Evolutionary conservation across 2,329 filamentous ascomycete species (phyloP), one percentile per base, ranked within the genome.

Genomic region (Trichoderma lentiforme): DNA sequence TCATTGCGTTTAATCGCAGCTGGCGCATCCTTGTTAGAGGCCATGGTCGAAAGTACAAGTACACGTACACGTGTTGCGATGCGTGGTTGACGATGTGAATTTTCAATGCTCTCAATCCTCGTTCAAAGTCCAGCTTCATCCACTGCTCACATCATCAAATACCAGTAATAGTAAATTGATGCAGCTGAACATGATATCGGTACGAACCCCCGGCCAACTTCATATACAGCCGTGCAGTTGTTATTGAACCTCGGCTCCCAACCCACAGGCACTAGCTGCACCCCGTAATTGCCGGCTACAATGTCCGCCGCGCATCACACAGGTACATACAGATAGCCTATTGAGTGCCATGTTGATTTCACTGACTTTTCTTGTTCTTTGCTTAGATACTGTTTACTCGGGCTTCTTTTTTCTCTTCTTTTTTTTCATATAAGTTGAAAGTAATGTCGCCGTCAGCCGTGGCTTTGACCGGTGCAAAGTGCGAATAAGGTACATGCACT

Each of bases 1-100:
- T 76, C 76, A 68, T 76, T 73, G 14, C 79, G 78, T 62, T 57
- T 71, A 15, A 72, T n/a, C 4, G 18, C 53, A 24, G 32, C 9
- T 26, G 30, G n/a, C 4, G 66, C 9, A 5, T 32, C 21, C 4
- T 47, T 43, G 24, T 36, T 21, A 1, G 61, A 7, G 18, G 34
- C 69, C 69, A 71, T 71, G 21, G 8, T 53, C 2, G 9, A 36
- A 47, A 18, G 15, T 15, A 15, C 34, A 5, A n/a, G 39, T 43
- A 11, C 18, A 15, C 3, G 39, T 21, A 21, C 4, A 47, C 3
- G 43, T 51, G 11, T 2, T 21, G 47, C 5, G 21, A 24, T 53
- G 47, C 47, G 47, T 21, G 4, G 2, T 24, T 12, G 21, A 53
- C 11, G 1, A 24, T 53, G n/a, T 53, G 11, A 24, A 53, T 24